Conservation (phyloP, 306 rosid species). For the Ceratonia siliqua region DNA sequence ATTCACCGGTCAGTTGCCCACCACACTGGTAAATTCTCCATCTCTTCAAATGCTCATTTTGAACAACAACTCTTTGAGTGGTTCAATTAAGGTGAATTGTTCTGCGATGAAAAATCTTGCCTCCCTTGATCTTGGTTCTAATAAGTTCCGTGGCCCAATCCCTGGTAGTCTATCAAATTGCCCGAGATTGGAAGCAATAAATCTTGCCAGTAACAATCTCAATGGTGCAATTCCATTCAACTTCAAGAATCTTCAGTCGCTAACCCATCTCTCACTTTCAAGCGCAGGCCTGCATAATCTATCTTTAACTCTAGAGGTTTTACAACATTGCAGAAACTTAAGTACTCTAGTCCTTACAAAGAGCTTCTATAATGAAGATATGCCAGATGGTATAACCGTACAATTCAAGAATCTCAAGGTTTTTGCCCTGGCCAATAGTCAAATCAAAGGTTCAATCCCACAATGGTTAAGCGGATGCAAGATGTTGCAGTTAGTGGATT, state of each 20-base stretch:
- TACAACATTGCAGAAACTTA: slow-evolving; percentile 46
- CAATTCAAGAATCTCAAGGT: slow-evolving; percentile 38
- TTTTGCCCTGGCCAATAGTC: slow-evolving; percentile 34
- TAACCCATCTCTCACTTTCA: slow-evolving; percentile 38
- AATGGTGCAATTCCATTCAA: slow-evolving; percentile 23
- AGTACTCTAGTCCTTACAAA: slow-evolving; percentile 19
- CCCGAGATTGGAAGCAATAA: slow-evolving; percentile 24
- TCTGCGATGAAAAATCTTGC: slow-evolving; percentile 38
- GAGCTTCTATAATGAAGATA: slow-evolving; percentile 44
- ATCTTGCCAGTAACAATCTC: slow-evolving; percentile 37
- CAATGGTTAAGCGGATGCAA: slow-evolving; percentile 46
- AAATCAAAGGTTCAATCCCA: slow-evolving; percentile 52
- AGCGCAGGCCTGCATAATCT: slow-evolving; percentile 29
- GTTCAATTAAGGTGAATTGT: slow-evolving; percentile 34
- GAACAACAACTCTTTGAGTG: slow-evolving; percentile 29
- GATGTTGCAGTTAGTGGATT: slow-evolving; percentile 46
- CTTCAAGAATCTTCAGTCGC: slow-evolving; percentile 32
- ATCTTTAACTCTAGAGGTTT: slow-evolving; percentile 34
- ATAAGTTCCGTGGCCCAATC: slow-evolving; percentile 39
- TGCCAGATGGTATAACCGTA: slow-evolving; percentile 26
- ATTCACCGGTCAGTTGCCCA: slow-evolving; percentile 28
- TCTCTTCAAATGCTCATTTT: slow-evolving; percentile 22
- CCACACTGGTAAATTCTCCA: slow-evolving; percentile 37
- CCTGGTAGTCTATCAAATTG: slow-evolving; percentile 43
- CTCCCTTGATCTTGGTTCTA: slow-evolving; percentile 40